Conservation (phyloP, 2,329 filamentous ascomycete genomes). For the Apiospora sp. region DNA sequence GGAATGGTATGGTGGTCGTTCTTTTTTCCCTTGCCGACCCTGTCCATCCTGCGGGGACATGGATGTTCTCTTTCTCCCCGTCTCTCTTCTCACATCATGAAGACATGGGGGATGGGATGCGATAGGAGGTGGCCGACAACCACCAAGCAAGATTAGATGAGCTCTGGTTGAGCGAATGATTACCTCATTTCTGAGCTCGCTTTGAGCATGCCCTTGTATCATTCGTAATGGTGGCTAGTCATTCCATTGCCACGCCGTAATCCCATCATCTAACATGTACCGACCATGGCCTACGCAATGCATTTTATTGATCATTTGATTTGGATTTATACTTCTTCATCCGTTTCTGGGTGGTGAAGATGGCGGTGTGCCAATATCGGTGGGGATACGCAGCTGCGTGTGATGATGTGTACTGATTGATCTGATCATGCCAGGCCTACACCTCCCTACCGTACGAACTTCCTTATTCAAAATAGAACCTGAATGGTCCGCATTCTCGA, state of each 20-base stretch:
- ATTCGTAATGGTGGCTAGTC: constrained; percentile 7
- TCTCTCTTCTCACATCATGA: neutral
- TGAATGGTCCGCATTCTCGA: constrained; percentile 13
- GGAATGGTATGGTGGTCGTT: neutral
- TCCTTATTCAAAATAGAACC: neutral
- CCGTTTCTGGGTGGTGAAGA: constrained; percentile 1
- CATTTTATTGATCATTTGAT: constrained; percentile 11
- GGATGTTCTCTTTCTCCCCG: neutral
- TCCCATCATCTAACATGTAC: constrained; percentile 15
- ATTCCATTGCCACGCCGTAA: constrained; percentile 18
- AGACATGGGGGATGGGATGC: constrained; percentile 14
- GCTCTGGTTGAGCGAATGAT: constrained; percentile 22
- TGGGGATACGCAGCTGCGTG: constrained; percentile 20
- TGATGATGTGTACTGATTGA: constrained; percentile 22
- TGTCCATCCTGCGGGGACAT: constrained; percentile 16
- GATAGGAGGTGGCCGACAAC: constrained; percentile 19
- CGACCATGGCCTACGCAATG: neutral
- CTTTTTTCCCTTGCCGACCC: constrained; percentile 8
- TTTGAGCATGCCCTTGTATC: constrained; percentile 20
- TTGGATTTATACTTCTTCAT: constrained; percentile 1
- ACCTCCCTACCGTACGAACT: constrained; percentile 11
- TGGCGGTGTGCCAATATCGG: constrained; percentile 20
- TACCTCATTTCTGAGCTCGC: constrained; percentile 23
- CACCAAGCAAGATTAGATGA: constrained; percentile 18
- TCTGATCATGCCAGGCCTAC: constrained; percentile 14